These are phyloP conservation scores for Diaporthe aspalathi DNA, from an alignment of 2,329 filamentous ascomycete species.

Conservation along the genomic window DNA sequence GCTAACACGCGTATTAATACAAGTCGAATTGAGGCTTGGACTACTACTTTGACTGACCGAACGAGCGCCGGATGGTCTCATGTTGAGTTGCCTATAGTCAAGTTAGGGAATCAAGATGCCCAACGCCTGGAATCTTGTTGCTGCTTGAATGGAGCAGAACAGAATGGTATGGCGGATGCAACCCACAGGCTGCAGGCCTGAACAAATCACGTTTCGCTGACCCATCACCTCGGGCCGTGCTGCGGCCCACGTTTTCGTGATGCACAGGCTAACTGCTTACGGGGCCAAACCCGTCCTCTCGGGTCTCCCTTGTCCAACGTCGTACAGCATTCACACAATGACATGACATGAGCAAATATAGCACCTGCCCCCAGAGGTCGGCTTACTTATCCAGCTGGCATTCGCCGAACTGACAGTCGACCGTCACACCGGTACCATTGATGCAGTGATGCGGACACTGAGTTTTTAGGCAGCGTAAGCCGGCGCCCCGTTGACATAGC, in stretches of 20 bases:
- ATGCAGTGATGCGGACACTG: neutral
- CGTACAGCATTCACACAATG: neutral
- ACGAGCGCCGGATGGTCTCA: neutral
- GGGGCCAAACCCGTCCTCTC: neutral
- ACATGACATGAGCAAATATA: slow-evolving; percentile 15
- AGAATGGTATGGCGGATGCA: neutral
- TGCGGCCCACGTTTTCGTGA: neutral
- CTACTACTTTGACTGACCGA: neutral
- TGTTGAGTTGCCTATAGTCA: neutral
- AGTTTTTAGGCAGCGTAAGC: slow-evolving; percentile 12
- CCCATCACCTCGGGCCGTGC: neutral
- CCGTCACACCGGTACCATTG: neutral
- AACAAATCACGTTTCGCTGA: neutral
- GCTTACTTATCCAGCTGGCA: neutral
- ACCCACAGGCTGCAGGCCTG: neutral
- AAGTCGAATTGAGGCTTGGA: neutral
- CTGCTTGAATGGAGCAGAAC: neutral
- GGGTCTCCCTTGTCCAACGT: neutral
- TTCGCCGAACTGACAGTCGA: neutral
- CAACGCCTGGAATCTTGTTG: neutral
- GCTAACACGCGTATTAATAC: neutral
- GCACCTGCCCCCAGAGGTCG: neutral
- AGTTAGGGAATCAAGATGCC: neutral
- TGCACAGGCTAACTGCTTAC: slow-evolving; percentile 4
- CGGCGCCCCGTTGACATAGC: neutral